Evolutionary conservation across 768 basidiomycete species (phyloP).

Genomic region (Kwoniella dejecticola): DNA sequence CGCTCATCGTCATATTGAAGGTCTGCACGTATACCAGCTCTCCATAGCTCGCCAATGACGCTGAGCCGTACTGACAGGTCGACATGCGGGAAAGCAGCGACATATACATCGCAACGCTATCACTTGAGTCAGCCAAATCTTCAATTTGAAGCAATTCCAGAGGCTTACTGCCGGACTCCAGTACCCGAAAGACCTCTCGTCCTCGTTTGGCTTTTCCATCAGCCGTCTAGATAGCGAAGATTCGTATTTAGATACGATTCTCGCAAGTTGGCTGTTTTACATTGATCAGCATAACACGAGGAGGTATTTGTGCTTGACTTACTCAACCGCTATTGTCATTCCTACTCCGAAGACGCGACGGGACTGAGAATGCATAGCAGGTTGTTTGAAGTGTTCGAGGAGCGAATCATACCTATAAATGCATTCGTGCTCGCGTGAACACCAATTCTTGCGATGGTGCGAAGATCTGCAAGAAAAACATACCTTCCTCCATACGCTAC

Average conservation of each 20-base stretch:
- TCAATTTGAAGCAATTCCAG: neutral
- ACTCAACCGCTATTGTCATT: constrained; percentile 53
- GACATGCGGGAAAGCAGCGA: constrained; percentile 42
- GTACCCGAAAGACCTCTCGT: constrained; percentile 49
- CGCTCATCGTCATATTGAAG: constrained; percentile 54
- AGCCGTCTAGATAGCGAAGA: constrained; percentile 37
- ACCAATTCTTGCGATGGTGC: too few species aligned
- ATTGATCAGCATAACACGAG: neutral
- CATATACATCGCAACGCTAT: constrained; percentile 53
- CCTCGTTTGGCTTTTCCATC: constrained; percentile 45
- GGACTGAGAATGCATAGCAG: constrained; percentile 36
- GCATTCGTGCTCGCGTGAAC: too few species aligned
- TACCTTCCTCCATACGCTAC: constrained; percentile 51
- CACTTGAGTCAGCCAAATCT: neutral
- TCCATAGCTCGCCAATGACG: constrained; percentile 52
- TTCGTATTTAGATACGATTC: constrained; percentile 46
- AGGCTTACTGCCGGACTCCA: constrained; percentile 47
- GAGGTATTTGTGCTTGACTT: constrained; percentile 4
- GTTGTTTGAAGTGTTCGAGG: constrained; percentile 50
- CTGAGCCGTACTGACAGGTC: constrained; percentile 41
- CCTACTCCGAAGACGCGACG: constrained; percentile 47
- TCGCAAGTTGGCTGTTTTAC: constrained; percentile 39
- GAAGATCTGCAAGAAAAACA: too few species aligned
- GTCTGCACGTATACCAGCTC: constrained; percentile 51
- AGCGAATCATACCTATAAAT: constrained; percentile 46